Percentiles rank a stretch among this genome's conserved stretches.
phyloP scores from a whole-genome alignment of 108 stramenopile species.

The Conticribra weissflogii region DNA sequence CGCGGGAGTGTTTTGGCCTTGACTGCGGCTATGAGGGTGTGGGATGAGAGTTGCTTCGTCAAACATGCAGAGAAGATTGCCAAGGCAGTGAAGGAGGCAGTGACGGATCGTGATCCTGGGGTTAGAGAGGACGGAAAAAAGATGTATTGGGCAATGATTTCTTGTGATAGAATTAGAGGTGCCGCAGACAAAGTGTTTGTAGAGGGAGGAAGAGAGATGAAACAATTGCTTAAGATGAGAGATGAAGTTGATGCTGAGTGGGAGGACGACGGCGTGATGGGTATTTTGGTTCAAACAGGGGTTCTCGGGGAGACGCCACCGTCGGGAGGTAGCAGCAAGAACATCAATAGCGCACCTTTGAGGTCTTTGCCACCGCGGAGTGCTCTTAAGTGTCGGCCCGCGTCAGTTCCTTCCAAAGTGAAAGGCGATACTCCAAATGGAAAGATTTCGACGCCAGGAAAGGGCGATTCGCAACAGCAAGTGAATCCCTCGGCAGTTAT shows the following conservation, averaged over 20 bases:
- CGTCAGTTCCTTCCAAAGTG: too few species aligned
- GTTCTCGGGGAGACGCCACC: constrained; percentile 18
- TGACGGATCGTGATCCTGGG: constrained; percentile 43
- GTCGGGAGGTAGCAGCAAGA: too few species aligned
- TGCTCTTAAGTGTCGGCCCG: too few species aligned
- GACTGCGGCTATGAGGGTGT: constrained; percentile 35
- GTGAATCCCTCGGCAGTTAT: neutral
- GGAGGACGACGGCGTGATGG: constrained; percentile 47
- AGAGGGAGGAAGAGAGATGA: constrained; percentile 36
- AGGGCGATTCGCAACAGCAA: neutral
- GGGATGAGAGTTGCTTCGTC: constrained; percentile 30
- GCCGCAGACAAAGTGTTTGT: constrained; percentile 29
- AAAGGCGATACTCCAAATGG: neutral
- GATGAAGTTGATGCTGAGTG: constrained; percentile 48
- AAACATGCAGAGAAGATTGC: constrained; percentile 27
- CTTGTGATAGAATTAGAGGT: constrained; percentile 27
- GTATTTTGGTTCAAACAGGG: constrained; percentile 29
- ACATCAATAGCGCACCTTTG: too few species aligned
- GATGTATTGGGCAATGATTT: constrained; percentile 52
- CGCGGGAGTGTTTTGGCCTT: constrained; percentile 41
- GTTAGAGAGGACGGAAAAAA: constrained; percentile 60
- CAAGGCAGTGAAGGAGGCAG: constrained; percentile 40
- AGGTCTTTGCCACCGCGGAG: too few species aligned
- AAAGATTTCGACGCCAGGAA: constrained; percentile 18
- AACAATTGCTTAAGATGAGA: constrained; percentile 26